These are phyloP conservation scores for Plenodomus lindquistii DNA, from an alignment of 2,329 filamentous ascomycete species.

Conservation along the genomic window DNA sequence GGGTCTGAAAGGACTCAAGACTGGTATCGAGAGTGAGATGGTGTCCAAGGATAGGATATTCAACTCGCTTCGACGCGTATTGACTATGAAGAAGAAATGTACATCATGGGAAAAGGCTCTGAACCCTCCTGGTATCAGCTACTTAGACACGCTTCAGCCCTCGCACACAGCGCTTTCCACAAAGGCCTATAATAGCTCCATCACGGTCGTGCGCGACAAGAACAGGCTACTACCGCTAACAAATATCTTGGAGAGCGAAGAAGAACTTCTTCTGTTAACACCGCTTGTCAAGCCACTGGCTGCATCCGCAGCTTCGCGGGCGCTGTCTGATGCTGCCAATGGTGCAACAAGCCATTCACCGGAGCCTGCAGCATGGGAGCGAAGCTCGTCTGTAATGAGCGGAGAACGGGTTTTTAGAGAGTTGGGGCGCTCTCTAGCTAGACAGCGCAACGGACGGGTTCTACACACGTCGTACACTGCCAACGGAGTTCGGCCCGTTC, in stretches of 20 bases:
- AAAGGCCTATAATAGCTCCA: constrained; percentile 87
- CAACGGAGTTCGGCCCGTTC: constrained; percentile 87
- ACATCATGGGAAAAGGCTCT: constrained; percentile 90
- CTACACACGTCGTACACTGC: constrained; percentile 94
- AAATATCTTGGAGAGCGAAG: constrained; percentile 77
- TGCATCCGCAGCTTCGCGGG: constrained; percentile 80
- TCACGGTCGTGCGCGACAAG: constrained; percentile 89
- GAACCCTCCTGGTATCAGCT: constrained; percentile 77
- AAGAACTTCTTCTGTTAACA: constrained; percentile 87
- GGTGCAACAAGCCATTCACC: constrained; percentile 55
- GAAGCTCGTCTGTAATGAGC: constrained; percentile 73
- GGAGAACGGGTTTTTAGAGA: constrained; percentile 92
- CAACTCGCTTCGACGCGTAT: constrained; percentile 76
- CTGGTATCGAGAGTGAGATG: constrained; percentile 88
- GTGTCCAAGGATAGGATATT: constrained; percentile 79
- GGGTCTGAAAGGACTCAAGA: constrained; percentile 84
- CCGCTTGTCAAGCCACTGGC: constrained; percentile 91
- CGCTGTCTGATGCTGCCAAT: constrained; percentile 63
- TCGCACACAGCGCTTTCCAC: constrained; percentile 80
- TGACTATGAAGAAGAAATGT: constrained; percentile 80
- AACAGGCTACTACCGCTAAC: constrained; percentile 82
- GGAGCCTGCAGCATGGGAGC: constrained; percentile 61
- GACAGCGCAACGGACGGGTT: constrained; percentile 82
- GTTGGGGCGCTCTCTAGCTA: constrained; percentile 82
- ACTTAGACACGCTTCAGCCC: constrained; percentile 79